phyloP scores from a whole-genome alignment of 345 rosid species.

The Adansonia digitata region DNA sequence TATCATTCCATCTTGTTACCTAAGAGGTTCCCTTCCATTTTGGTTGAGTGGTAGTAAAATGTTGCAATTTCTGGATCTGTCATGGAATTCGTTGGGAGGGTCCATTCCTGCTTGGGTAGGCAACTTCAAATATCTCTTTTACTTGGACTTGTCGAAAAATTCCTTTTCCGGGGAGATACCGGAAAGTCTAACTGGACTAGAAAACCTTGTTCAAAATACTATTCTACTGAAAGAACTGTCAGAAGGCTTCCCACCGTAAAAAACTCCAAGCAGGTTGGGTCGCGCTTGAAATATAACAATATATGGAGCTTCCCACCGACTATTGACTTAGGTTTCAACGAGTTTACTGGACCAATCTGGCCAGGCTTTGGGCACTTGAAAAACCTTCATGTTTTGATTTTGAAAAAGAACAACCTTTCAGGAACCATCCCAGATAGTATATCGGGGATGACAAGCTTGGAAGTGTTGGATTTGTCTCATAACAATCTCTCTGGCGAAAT shows the following conservation, averaged over 20 bases:
- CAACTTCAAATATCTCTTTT: constrained; percentile 22
- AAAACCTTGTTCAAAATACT: not conserved
- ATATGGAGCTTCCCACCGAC: constrained; percentile 20
- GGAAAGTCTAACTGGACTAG: constrained; percentile 13
- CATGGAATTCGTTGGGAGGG: not conserved
- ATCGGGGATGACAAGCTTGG: constrained; percentile 17
- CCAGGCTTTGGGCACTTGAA: constrained; percentile 12
- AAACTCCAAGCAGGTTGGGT: not conserved
- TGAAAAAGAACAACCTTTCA: constrained; percentile 7
- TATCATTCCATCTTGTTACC: not conserved
- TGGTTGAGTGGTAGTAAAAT: not conserved
- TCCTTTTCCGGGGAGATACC: constrained; percentile 31
- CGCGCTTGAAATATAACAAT: not conserved
- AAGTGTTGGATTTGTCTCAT: constrained; percentile 13
- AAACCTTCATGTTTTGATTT: constrained; percentile 3
- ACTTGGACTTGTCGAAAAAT: constrained; percentile 27
- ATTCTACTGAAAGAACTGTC: not conserved
- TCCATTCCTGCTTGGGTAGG: constrained; percentile 3
- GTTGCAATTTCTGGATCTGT: constrained; percentile 8
- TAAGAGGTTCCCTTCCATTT: not conserved
- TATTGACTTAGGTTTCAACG: constrained; percentile 17
- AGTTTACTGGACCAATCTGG: constrained; percentile 23
- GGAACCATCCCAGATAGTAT: constrained; percentile 11
- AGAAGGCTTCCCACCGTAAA: not conserved
- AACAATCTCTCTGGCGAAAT: constrained; percentile 7